These are phyloP conservation scores for Saccharomyces hybrid DNA, from an alignment of 1,139 yeast species.

Conservation along the genomic window DNA sequence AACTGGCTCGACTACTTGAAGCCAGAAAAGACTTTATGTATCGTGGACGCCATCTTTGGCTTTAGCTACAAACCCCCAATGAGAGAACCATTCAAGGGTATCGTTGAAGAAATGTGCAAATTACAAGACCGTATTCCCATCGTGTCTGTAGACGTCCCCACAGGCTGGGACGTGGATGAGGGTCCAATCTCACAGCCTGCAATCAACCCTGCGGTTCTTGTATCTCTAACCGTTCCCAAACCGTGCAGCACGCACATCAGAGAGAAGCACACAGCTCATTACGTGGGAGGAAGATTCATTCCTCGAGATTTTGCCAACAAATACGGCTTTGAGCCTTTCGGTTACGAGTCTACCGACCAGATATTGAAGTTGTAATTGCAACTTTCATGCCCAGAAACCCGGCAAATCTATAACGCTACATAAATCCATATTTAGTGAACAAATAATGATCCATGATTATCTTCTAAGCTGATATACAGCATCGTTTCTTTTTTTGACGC, in stretches of 20 bases:
- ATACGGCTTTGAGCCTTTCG: constrained; percentile 59
- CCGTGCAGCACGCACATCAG: constrained; percentile 59
- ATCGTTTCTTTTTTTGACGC: background rate
- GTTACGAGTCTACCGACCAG: constrained; percentile 49
- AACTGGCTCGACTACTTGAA: constrained; percentile 25
- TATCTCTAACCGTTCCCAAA: constrained; percentile 90
- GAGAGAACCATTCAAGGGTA: constrained; percentile 64
- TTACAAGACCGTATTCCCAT: constrained; percentile 43
- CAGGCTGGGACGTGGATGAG: constrained; percentile 92
- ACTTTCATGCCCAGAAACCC: too few species aligned
- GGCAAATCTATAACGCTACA: background rate
- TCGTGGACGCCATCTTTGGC: constrained; percentile 88
- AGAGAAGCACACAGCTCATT: constrained; percentile 42
- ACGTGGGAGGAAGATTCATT: constrained; percentile 85
- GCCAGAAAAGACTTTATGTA: constrained; percentile 28
- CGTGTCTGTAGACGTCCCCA: constrained; percentile 83
- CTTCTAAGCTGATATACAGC: background rate
- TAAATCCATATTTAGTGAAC: background rate
- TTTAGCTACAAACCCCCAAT: constrained; percentile 89
- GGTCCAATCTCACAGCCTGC: constrained; percentile 55
- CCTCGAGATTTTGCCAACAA: constrained; percentile 56
- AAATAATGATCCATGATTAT: background rate
- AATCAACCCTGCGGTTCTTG: constrained; percentile 53
- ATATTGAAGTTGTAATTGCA: constrained; percentile 27
- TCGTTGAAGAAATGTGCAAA: constrained; percentile 43